phyloP scores from a whole-genome alignment of 495 filamentous ascomycete genomes.

The Aspergillus avenaceus region DNA sequence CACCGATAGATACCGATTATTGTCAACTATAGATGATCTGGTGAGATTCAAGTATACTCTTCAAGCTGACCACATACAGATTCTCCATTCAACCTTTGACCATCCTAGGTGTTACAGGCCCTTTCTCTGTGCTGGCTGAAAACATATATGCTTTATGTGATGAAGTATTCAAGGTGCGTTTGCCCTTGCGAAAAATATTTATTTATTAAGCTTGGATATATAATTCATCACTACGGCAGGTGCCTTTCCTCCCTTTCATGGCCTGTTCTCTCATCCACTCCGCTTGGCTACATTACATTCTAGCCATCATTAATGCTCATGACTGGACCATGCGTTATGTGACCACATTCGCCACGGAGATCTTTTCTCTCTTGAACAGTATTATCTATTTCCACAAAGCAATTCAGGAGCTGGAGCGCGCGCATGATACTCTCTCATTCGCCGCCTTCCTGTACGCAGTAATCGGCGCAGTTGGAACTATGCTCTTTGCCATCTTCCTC shows the following conservation, averaged over 20 bases:
- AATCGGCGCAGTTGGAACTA: slow-evolving; percentile 66
- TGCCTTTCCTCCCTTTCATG: slow-evolving; percentile 68
- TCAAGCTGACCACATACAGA: slow-evolving; percentile 21
- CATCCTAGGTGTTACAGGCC: slow-evolving; percentile 68
- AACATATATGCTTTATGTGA: slow-evolving; percentile 61
- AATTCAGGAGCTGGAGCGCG: slow-evolving; percentile 62
- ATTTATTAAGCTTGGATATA: neutral
- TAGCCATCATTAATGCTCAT: slow-evolving; percentile 69
- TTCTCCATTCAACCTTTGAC: slow-evolving; percentile 68
- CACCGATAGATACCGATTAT: neutral
- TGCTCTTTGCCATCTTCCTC: slow-evolving; percentile 61
- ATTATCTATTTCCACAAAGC: slow-evolving; percentile 77
- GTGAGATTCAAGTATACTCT: neutral
- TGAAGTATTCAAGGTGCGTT: slow-evolving; percentile 51
- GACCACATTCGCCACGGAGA: slow-evolving; percentile 66
- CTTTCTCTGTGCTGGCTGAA: slow-evolving; percentile 70
- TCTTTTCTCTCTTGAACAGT: slow-evolving; percentile 67
- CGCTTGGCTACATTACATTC: slow-evolving; percentile 64
- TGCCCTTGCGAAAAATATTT: neutral
- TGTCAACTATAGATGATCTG: neutral
- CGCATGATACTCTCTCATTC: slow-evolving; percentile 54
- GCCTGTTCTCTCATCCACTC: slow-evolving; percentile 71
- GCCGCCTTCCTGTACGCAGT: slow-evolving; percentile 69
- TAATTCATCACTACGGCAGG: slow-evolving; percentile 28
- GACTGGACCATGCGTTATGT: slow-evolving; percentile 79